Evolutionary conservation across 2,329 filamentous ascomycete genomes (phyloP).

Genomic region (Fusarium staphyleae): DNA sequence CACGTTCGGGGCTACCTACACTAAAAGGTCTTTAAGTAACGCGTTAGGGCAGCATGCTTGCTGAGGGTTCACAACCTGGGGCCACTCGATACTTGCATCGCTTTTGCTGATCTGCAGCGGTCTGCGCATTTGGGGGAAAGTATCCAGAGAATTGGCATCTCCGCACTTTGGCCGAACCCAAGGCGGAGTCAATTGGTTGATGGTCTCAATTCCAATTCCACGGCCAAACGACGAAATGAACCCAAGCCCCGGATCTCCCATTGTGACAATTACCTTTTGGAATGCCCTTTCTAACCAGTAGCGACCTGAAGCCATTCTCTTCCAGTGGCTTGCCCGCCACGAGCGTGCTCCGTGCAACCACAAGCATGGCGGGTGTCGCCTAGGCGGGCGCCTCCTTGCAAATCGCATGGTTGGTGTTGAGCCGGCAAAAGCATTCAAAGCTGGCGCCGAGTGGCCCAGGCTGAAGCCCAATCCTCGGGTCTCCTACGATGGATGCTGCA

Average conservation of each 20-base stretch:
- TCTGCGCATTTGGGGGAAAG: constrained; percentile 17
- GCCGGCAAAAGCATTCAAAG: constrained; percentile 14
- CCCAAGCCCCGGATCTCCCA: constrained; percentile 3
- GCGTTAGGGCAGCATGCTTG: constrained; percentile 29
- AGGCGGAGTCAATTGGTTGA: constrained; percentile 10
- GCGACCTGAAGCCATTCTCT: constrained; percentile 9
- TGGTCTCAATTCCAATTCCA: constrained; percentile 11
- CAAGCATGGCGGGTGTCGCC: constrained; percentile 17
- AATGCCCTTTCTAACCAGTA: constrained; percentile 20
- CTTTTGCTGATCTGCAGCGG: constrained; percentile 36
- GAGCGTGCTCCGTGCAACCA: constrained; percentile 29
- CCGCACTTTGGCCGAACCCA: constrained; percentile 19
- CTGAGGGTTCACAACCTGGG: constrained; percentile 35
- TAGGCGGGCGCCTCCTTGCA: constrained; percentile 28
- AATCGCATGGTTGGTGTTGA: constrained; percentile 12
- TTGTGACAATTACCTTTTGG: constrained; percentile 15
- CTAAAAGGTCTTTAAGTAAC: constrained; percentile 31
- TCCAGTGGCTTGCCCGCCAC: constrained; percentile 29
- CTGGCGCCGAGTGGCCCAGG: constrained; percentile 23
- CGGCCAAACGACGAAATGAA: constrained; percentile 20
- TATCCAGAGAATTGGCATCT: constrained; percentile 9
- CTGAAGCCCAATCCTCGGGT: constrained; percentile 7
- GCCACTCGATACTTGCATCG: constrained; percentile 30
- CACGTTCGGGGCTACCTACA: constrained; percentile 30
- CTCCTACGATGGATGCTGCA: constrained; percentile 9